phyloP scores from a whole-genome alignment of 768 basidiomycete species.

The Mycena belliarum region DNA sequence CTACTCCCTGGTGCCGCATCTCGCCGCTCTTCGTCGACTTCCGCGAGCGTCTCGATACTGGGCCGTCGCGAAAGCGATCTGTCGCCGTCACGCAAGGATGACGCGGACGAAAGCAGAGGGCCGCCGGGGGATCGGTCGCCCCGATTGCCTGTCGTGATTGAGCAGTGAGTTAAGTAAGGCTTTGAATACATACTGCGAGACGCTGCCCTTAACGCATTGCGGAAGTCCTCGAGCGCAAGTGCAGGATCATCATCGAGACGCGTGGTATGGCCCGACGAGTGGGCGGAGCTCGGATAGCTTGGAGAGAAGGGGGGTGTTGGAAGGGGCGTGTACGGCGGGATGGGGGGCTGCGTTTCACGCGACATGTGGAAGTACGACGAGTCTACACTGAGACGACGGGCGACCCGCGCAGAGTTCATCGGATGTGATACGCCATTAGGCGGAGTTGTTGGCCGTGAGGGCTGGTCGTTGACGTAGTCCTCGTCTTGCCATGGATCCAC shows the following conservation, averaged over 20 bases:
- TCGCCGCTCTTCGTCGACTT: conserved; percentile 28
- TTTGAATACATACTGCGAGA: conserved; percentile 10
- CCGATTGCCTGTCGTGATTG: background rate
- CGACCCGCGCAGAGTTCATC: conserved; percentile 2
- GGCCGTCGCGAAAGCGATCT: conserved; percentile 41
- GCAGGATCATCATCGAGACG: conserved; percentile 25
- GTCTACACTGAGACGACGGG: conserved; percentile 22
- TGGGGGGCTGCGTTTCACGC: background rate
- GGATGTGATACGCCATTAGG: conserved; percentile 3
- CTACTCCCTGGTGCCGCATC: conserved; percentile 8
- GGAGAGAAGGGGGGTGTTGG: conserved; percentile 12
- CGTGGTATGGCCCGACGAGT: conserved; percentile 6
- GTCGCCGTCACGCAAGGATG: conserved; percentile 24
- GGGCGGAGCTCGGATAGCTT: conserved; percentile 16
- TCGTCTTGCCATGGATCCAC: conserved; percentile 38
- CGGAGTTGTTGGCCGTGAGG: conserved; percentile 16
- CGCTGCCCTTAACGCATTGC: conserved; percentile 35
- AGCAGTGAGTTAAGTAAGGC: background rate
- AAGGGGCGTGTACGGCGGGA: conserved; percentile 20
- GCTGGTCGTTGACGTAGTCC: conserved; percentile 24
- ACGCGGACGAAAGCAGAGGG: conserved; percentile 15
- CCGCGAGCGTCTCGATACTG: conserved; percentile 42
- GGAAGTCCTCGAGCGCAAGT: conserved; percentile 41
- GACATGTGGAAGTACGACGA: conserved; percentile 14
- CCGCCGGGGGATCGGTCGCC: conserved; percentile 14